These are phyloP conservation scores for Blastocystis sp. DNA, from an alignment of 352 stramenopile species.

Conservation along the genomic window DNA sequence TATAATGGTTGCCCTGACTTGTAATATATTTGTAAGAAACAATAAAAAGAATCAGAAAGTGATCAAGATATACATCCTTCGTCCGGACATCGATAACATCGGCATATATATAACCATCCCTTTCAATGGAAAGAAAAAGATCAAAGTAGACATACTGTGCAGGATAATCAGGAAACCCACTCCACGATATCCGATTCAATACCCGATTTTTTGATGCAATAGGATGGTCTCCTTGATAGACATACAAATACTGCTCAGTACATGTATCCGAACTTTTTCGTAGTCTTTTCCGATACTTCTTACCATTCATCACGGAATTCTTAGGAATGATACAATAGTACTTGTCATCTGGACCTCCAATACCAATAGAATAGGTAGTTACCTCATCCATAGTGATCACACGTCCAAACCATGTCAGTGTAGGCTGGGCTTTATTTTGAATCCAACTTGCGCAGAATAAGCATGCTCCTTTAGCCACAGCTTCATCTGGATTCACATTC, in stretches of 20 bases:
- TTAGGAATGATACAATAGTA: not conserved
- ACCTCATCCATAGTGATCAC: not conserved
- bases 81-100: too few relatives aligned
- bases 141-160: too few relatives aligned
- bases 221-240: too few relatives aligned
- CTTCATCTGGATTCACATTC: conserved; percentile 92
- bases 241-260: too few relatives aligned
- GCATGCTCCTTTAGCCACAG: conserved; percentile 91
- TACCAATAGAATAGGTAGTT: not conserved
- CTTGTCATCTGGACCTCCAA: not conserved
- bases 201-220: too few relatives aligned
- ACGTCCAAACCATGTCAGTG: not conserved
- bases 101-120: too few relatives aligned
- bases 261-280: too few relatives aligned
- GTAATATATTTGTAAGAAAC: conserved; percentile 8
- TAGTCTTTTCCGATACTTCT: not conserved
- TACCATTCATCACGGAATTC: not conserved
- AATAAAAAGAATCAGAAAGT: not conserved
- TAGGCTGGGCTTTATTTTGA: not conserved
- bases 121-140: too few relatives aligned
- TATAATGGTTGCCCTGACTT: conserved; percentile 25
- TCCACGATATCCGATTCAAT: too few relatives aligned
- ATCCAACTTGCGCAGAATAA: not conserved
- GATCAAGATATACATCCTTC: too few relatives aligned
- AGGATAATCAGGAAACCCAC: too few relatives aligned